Percentiles rank a stretch among this genome's conserved stretches.
Conservation (phyloP, 2,329 filamentous ascomycete species). For the Botrytis tulipae region DNA sequence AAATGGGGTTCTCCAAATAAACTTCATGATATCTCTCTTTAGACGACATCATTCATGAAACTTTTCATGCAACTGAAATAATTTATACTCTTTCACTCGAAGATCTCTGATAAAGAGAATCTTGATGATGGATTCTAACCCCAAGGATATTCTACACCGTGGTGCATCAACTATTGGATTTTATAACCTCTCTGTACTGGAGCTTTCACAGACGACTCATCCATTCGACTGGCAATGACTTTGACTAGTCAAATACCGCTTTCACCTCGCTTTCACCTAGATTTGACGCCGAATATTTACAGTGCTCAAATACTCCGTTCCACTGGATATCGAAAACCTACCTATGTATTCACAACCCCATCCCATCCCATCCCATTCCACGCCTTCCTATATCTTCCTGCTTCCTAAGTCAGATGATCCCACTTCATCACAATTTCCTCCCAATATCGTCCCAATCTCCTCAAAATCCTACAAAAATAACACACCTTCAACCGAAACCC, state of each 20-base stretch:
- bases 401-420: neutral
- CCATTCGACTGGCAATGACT: neutral
- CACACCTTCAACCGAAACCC: too few species aligned
- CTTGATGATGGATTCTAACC: neutral
- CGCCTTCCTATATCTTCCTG: rapidly evolving
- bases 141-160: too few species aligned
- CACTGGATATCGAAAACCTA: too few species aligned
- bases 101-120: too few species aligned
- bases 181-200: neutral
- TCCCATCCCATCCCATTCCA: neutral
- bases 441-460: too few species aligned
- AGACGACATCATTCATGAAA: too few species aligned
- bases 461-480: too few species aligned
- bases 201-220: neutral
- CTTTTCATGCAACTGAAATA: rapidly evolving
- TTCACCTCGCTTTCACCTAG: too few species aligned
- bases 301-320: neutral
- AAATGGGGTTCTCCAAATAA: neutral
- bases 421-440: neutral
- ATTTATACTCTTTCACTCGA: too few species aligned
- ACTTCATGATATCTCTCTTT: neutral
- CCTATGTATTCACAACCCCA: neutral
- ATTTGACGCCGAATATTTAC: neutral
- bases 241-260: neutral
- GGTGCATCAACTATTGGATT: neutral